Evolutionary conservation across 257 asterid genomes (phyloP).

Genomic region (Henckelia pumila): DNA sequence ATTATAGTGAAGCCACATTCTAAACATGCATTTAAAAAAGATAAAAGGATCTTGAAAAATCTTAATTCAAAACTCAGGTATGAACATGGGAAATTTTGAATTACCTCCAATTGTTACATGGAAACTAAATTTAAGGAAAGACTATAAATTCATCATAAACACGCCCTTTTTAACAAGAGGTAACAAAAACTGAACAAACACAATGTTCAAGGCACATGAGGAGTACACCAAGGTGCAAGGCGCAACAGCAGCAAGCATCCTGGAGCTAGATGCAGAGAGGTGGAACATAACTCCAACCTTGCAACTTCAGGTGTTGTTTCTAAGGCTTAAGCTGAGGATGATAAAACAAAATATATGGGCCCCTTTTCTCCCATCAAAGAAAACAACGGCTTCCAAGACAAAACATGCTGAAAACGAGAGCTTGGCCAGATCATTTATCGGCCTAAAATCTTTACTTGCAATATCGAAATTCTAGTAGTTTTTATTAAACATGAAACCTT

Average conservation of each 20-base stretch:
- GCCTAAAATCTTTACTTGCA: conserved; percentile 8
- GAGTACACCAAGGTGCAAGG: neutral
- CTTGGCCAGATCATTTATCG: neutral
- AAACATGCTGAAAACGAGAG: neutral
- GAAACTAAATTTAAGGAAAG: neutral
- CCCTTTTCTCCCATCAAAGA: neutral
- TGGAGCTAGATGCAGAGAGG: neutral
- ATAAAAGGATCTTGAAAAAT: neutral
- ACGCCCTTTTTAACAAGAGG: neutral
- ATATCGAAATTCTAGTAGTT: neutral
- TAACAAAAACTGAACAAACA: neutral
- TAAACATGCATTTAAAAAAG: neutral
- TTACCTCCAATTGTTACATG: neutral
- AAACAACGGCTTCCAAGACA: neutral
- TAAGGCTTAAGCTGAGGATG: neutral
- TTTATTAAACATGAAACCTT: neutral
- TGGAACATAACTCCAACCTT: neutral
- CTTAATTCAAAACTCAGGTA: neutral
- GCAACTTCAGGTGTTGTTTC: neutral
- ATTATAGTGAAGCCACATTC: conserved; percentile 18
- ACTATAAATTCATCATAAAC: neutral
- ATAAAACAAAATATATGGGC: neutral
- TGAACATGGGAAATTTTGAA: neutral
- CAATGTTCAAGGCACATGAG: neutral
- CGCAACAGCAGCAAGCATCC: neutral